Evolutionary conservation across 768 basidiomycete species (phyloP).

Genomic region (Mycena epipterygia): DNA sequence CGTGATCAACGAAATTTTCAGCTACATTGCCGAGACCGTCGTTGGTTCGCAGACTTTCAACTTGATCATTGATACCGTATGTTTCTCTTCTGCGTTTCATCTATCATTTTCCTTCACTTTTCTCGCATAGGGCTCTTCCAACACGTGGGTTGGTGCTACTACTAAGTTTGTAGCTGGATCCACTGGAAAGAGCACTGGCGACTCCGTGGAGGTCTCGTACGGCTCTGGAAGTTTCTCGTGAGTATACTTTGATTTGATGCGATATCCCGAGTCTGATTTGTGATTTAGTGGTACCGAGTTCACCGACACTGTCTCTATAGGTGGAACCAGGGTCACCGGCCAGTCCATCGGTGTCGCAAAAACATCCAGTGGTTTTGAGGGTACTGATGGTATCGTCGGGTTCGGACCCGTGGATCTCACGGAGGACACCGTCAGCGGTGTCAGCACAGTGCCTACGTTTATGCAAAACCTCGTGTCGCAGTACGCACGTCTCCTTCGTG

Average conservation of each 20-base stretch:
- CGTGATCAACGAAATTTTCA: conserved; percentile 7
- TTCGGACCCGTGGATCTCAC: conserved; percentile 8
- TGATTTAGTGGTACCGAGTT: conserved; percentile 15
- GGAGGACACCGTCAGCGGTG: conserved; percentile 9
- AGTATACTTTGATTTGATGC: neutral
- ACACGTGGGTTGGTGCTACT: conserved; percentile 5
- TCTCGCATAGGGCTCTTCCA: conserved; percentile 7
- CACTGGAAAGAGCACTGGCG: conserved; percentile 5
- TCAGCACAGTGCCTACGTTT: neutral
- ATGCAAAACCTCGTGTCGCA: conserved; percentile 2
- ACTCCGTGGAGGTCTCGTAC: neutral
- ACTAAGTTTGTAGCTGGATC: neutral
- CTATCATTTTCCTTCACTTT: neutral
- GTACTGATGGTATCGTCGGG: conserved; percentile 17
- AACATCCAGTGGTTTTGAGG: neutral
- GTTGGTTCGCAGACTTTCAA: conserved; percentile 17
- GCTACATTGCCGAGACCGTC: conserved; percentile 1
- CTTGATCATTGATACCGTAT: conserved; percentile 15
- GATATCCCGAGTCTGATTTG: neutral
- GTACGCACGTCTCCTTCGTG: neutral
- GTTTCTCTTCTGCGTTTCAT: neutral
- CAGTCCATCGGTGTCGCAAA: conserved; percentile 6
- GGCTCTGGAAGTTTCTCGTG: conserved; percentile 8
- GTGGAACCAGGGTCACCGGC: neutral
- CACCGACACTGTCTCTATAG: conserved; percentile 6